These are phyloP conservation scores for Pistacia integerrima DNA, from an alignment of 345 rosid genomes.

Conservation along the genomic window DNA sequence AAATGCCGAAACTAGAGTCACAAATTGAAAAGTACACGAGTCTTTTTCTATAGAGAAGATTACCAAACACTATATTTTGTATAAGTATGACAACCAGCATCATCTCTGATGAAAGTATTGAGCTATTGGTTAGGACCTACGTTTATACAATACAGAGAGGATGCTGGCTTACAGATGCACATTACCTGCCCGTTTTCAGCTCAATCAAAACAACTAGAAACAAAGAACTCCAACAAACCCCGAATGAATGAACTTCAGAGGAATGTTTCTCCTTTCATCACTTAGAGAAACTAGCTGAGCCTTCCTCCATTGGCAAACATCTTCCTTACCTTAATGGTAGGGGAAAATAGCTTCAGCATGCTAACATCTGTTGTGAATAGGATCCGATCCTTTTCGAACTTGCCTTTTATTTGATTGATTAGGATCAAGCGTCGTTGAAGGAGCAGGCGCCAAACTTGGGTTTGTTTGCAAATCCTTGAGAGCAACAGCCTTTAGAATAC, in stretches of 20 bases:
- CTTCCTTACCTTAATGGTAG: neutral
- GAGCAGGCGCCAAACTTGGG: conserved; percentile 48
- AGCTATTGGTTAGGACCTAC: conserved; percentile 34
- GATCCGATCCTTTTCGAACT: conserved; percentile 78
- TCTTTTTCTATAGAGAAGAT: conserved; percentile 9
- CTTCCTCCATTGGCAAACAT: conserved; percentile 24
- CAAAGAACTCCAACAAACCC: conserved; percentile 34
- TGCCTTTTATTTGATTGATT: conserved; percentile 65
- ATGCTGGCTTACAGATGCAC: conserved; percentile 25
- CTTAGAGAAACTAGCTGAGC: conserved; percentile 25
- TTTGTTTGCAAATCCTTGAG: conserved; percentile 30
- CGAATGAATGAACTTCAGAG: conserved; percentile 18
- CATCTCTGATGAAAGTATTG: conserved; percentile 19
- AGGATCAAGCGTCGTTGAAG: conserved; percentile 55
- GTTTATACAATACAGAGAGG: conserved; percentile 34
- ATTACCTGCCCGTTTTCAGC: conserved; percentile 14
- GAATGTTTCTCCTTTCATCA: conserved; percentile 23
- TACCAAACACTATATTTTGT: conserved; percentile 24
- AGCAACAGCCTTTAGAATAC: conserved; percentile 40
- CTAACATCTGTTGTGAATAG: conserved; percentile 83
- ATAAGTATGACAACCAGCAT: conserved; percentile 27
- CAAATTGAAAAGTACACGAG: conserved; percentile 6
- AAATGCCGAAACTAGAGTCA: conserved; percentile 11
- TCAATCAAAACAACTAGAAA: conserved; percentile 28
- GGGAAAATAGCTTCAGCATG: conserved; percentile 16